Base-by-base conservation (phyloP, 306 rosid genomes). In the Styphnolobium japonicum region DNA sequence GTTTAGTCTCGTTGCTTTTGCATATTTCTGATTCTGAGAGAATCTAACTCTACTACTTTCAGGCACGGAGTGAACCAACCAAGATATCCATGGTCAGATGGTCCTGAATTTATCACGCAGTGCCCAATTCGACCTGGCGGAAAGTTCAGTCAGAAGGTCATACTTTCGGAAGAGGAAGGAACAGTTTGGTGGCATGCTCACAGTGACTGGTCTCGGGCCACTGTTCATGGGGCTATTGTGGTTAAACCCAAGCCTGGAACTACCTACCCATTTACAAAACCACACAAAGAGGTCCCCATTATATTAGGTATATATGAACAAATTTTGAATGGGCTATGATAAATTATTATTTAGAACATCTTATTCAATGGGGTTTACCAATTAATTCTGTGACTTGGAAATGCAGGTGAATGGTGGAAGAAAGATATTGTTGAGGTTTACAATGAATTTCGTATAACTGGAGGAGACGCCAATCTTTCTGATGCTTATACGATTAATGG, bases 131-230 rank as follows among this genome's bases (percentile, higher is more conserved):
- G 40, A 81, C 85, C 86, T 0, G 86, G 91, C 23, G 52, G 39
- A 2, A 83, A 52, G 27, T 88, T 86, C 63, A 78, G 73, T 1
- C 87, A 88, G 21, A 88, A 39, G 63, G 56, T 90, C 15, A 73
- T 81, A 7, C 79, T 90, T 49, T 80, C 84, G 0, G 65, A 7
- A 2, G 94, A 88, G 55, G 92, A 88, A 83, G 92, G 90, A 25
- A 90, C 95, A 2, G 7, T 90, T 0, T 90, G 89, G 87, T 90
- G 92, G 95, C 92, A 90, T 60, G 92, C 95, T 11, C 92, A 88
- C 4, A 88, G 90, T 72, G 85, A 79, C 4, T 87, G 86, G 87
- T 33, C 81, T 0, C 42, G 93, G 0, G 91, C 93, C 43, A 91
- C 96, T 0, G 91, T 91, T 69, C 85, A 91, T 25, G 96, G 96